These are phyloP conservation scores for Solanum sejunctum DNA, from an alignment of 257 asterid species.

Conservation along the genomic window DNA sequence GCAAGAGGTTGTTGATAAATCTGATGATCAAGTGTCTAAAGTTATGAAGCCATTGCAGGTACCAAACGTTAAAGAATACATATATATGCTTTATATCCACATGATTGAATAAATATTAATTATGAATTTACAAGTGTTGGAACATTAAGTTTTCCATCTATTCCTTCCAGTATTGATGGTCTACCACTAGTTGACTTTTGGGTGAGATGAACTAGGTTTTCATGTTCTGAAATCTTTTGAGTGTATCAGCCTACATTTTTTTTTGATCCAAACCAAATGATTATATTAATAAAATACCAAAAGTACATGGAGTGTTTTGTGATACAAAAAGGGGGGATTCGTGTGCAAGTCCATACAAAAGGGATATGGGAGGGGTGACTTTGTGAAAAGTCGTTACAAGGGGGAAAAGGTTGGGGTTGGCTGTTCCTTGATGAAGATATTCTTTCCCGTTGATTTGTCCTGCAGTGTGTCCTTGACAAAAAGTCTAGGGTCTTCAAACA, in stretches of 20 bases:
- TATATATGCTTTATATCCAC: not conserved
- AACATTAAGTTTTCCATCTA: not conserved
- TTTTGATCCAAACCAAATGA: not conserved
- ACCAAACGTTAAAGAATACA: not conserved
- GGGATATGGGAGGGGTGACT: not conserved
- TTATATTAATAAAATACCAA: not conserved
- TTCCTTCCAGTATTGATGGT: not conserved
- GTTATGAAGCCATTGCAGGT: constrained; percentile 86
- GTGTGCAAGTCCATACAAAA: not conserved
- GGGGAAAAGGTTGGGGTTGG: not conserved
- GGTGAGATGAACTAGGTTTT: not conserved
- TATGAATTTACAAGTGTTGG: not conserved
- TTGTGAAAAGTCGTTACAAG: not conserved
- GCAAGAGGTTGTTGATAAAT: constrained; percentile 46
- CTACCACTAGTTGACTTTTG: not conserved
- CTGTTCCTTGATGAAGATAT: not conserved
- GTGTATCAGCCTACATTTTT: not conserved
- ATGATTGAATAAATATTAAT: not conserved
- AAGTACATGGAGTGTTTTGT: not conserved
- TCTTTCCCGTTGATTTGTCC: not conserved
- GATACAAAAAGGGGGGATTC: not conserved
- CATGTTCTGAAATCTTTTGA: not conserved
- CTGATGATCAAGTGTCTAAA: constrained; percentile 32
- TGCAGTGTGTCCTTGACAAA: not conserved
- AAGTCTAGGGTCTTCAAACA: not conserved